Evolutionary conservation across 2,329 filamentous ascomycete species (phyloP), one percentile per base, ranked within the genome.

Genomic region (Pseudogymnoascus sp.): DNA sequence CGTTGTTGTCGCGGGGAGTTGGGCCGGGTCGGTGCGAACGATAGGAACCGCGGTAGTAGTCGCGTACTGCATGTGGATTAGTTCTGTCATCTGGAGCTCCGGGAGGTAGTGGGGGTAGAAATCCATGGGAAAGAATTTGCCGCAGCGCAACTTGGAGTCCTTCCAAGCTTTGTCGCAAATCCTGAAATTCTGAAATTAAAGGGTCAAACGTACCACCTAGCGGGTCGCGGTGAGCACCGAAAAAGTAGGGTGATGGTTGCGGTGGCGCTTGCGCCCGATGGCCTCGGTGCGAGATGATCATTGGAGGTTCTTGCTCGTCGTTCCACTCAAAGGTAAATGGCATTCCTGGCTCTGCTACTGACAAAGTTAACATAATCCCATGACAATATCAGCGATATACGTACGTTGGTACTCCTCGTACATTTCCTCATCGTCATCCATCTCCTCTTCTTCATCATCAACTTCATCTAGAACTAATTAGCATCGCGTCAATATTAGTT

Each of bases 371-470:
- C n/a, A 62, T 28, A 14, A 12, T 22, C 22, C 24, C 33, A 31
- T 7, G 10, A 19, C 11, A 35, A 16, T 11, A 31, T 40, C 40
- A 33, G 16, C 16, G 10, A 10, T 24, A 26, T 59, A 79, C 81
- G 76, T 78, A 85, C 82, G 78, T 64, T 82, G 79, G 73, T 82
- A 84, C 33, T 81, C 81, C 65, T 86, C 84, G 65, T 85, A 87
- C 64, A 83, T 78, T 69, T 85, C 86, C 62, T 86, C 83, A 19
- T 85, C 84, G 60, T 91, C 89, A 50, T 87, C 87, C 68, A 89
- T 82, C 14, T 86, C 84, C 31, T 86, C 84, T 22, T 88, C 85
- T 46, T 88, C 87, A 41, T 89, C 88, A 16, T 91, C 90, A n/a
- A 81, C 81, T 66, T 53, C 60, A 64, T 65, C 38, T 65, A 50